phyloP scores from a whole-genome alignment of 1,284 basidiomycete genomes.

The Naganishia sp. region DNA sequence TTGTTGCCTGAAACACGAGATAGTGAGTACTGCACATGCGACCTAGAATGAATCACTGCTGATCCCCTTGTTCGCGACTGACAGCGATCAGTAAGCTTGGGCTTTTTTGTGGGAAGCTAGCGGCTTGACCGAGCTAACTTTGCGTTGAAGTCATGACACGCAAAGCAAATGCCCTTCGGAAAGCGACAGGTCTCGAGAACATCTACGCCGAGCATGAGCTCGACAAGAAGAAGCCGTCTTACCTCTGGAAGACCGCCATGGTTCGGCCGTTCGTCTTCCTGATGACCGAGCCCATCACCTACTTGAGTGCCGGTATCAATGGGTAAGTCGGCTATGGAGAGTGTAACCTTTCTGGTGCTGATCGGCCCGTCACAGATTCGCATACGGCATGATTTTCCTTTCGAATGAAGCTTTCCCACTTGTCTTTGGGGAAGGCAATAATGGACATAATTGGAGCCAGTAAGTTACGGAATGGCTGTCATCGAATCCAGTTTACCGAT shows the following conservation, averaged over 20 bases:
- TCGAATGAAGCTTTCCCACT: slow-evolving; percentile 46
- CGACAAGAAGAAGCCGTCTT: slow-evolving; percentile 42
- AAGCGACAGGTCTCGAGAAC: slow-evolving; percentile 48
- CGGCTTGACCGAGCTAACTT: slow-evolving; percentile 41
- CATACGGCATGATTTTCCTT: slow-evolving; percentile 45
- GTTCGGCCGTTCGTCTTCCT: slow-evolving; percentile 54
- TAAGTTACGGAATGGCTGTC: slow-evolving; percentile 28
- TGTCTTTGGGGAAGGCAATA: slow-evolving; percentile 42
- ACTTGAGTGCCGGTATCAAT: slow-evolving; percentile 42
- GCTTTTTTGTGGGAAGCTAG: too few species aligned
- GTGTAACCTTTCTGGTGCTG: not conserved
- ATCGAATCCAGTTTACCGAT: not conserved
- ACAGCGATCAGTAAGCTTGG: slow-evolving; percentile 15
- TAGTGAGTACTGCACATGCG: slow-evolving; percentile 32
- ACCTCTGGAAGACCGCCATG: slow-evolving; percentile 46
- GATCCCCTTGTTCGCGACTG: not conserved
- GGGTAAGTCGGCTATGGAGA: slow-evolving; percentile 28
- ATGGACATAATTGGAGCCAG: slow-evolving; percentile 42
- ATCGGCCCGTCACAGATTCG: slow-evolving; percentile 33
- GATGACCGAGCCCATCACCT: slow-evolving; percentile 53
- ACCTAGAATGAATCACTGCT: not conserved
- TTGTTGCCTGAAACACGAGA: slow-evolving; percentile 37
- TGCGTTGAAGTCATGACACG: slow-evolving; percentile 49
- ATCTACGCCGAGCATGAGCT: slow-evolving; percentile 51
- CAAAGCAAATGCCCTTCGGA: slow-evolving; percentile 48